Percentiles rank a stretch among this genome's conserved stretches.
phyloP scores from a whole-genome alignment of 805 yeast genomes.

The Cyberlindnera amylophila region DNA sequence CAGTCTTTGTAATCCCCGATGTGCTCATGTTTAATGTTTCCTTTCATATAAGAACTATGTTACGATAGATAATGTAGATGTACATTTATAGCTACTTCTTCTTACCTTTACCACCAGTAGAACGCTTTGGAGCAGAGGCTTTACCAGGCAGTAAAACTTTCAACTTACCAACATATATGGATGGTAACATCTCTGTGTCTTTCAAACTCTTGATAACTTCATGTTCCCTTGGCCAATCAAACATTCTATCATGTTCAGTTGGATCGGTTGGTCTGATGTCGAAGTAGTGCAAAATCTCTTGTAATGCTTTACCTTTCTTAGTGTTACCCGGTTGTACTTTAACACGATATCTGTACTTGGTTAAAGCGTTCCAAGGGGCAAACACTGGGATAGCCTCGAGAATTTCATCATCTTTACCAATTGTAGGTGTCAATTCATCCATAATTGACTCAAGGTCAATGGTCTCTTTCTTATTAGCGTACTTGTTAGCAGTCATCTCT shows the following conservation, averaged over 20 bases:
- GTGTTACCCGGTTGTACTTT: constrained; percentile 74
- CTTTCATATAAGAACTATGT: too few species aligned
- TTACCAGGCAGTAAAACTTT: constrained; percentile 58
- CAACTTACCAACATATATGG: constrained; percentile 68
- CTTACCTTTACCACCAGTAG: constrained; percentile 8
- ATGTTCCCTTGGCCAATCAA: constrained; percentile 71
- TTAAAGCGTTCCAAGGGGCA: constrained; percentile 87
- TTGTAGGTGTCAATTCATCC: constrained; percentile 31
- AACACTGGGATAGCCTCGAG: constrained; percentile 75
- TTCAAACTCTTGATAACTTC: constrained; percentile 52
- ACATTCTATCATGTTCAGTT: constrained; percentile 40
- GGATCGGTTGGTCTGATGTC: constrained; percentile 44
- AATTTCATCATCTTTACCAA: constrained; percentile 44
- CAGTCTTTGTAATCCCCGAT: constrained; percentile 36
- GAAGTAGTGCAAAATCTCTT: constrained; percentile 63
- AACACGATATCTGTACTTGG: constrained; percentile 72
- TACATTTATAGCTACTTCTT: constrained; percentile 5
- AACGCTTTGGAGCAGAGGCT: constrained; percentile 26
- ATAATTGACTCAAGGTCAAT: constrained; percentile 42
- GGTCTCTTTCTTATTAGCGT: constrained; percentile 35
- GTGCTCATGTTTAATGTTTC: too few species aligned
- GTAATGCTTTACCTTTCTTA: constrained; percentile 84
- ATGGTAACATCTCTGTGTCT: constrained; percentile 61
- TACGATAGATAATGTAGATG: too few species aligned
- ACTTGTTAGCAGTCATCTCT: constrained; percentile 33